phyloP scores from a whole-genome alignment of 345 rosid genomes.

The sweet orange (Citrus sinensis) region DNA sequence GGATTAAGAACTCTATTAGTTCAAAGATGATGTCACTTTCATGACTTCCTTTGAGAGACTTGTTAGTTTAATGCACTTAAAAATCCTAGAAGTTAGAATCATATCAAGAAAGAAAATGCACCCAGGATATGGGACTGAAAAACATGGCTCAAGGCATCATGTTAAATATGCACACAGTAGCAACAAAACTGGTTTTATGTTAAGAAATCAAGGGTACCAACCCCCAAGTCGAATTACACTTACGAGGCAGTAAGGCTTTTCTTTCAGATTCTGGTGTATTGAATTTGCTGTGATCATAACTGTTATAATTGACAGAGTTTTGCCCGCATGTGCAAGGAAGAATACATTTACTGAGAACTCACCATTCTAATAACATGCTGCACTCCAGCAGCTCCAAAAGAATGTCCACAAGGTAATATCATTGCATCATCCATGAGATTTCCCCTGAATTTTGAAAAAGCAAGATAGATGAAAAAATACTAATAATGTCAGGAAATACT shows the following conservation, averaged over 20 bases:
- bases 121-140: not conserved
- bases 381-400: slow-evolving; percentile 75
- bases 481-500: slow-evolving; percentile 1
- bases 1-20: slow-evolving; percentile 11
- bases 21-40: too few species aligned
- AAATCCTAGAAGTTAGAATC: not conserved
- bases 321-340: not conserved
- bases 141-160: not conserved
- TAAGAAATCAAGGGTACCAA: not conserved
- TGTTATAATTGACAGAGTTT: not conserved
- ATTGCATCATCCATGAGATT: slow-evolving; percentile 85
- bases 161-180: not conserved
- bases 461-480: slow-evolving; percentile 9
- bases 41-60: too few species aligned
- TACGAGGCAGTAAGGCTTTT: not conserved
- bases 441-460: slow-evolving; percentile 47
- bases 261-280: not conserved
- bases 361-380: slow-evolving; percentile 60
- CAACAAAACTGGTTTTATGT: not conserved
- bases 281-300: not conserved
- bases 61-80: not conserved
- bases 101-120: not conserved
- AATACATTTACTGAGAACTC: slow-evolving; percentile 16
- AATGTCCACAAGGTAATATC: slow-evolving; percentile 92
- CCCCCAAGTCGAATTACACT: not conserved